A percentile compares a stretch with the other conserved stretches of the same genome.
Evolutionary conservation across 192 early-diverging fungal genomes (phyloP).

Genomic region (Backusella parvicylindrica): DNA sequence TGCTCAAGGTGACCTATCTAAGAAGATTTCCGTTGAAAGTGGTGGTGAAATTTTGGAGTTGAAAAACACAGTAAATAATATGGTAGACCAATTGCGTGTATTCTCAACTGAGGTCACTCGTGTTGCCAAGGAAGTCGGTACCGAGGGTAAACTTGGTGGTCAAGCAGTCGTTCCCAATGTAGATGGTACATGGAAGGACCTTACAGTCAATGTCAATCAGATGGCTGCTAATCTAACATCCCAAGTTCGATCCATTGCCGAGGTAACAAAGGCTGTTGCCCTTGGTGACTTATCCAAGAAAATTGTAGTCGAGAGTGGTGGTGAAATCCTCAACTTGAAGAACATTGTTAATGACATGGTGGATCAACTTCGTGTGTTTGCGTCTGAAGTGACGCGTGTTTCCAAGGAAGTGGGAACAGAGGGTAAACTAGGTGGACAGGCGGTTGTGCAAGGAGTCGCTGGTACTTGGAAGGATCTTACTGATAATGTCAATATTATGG

Average conservation of each 20-base stretch:
- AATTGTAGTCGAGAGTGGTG: constrained; percentile 46
- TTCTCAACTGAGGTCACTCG: constrained; percentile 62
- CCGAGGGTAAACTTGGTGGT: constrained; percentile 61
- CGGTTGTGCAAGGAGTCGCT: constrained; percentile 63
- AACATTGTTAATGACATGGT: constrained; percentile 66
- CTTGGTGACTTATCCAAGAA: constrained; percentile 50
- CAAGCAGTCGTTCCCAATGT: constrained; percentile 57
- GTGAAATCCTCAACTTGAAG: constrained; percentile 60
- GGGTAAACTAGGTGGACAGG: constrained; percentile 77
- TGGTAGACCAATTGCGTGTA: constrained; percentile 53
- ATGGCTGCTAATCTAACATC: constrained; percentile 58
- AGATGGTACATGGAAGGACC: constrained; percentile 54
- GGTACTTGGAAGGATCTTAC: constrained; percentile 79
- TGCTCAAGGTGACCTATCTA: constrained; percentile 58
- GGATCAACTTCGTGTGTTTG: constrained; percentile 56
- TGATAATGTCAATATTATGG: constrained; percentile 68
- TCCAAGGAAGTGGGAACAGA: constrained; percentile 66
- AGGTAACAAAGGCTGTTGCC: constrained; percentile 54
- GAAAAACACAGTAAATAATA: constrained; percentile 60
- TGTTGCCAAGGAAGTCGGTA: constrained; percentile 69
- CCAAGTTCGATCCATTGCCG: constrained; percentile 54
- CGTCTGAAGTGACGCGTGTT: constrained; percentile 60
- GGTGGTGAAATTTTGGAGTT: constrained; percentile 55
- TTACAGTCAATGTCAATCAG: constrained; percentile 58
- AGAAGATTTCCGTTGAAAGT: constrained; percentile 47